phyloP scores from a whole-genome alignment of 2,329 filamentous ascomycete genomes.

The Kalmusia sp. region DNA sequence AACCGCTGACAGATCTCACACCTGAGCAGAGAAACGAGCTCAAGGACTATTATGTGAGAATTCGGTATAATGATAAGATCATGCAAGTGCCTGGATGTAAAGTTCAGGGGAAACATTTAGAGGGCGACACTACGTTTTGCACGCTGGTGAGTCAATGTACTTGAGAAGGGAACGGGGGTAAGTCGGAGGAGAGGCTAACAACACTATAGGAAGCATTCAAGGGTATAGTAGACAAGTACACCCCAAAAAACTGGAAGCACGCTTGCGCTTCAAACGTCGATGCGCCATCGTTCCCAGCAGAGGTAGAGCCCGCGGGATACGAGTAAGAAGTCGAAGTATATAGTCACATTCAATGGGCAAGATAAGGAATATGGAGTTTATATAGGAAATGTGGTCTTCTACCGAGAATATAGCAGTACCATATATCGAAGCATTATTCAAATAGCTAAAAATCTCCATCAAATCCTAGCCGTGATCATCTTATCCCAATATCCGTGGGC shows the following conservation, averaged over 20 bases:
- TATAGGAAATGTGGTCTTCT: no score
- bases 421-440: no score
- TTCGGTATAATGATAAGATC: slow-evolving; percentile 88
- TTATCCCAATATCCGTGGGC: no score
- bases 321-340: slow-evolving; percentile 9
- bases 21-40: slow-evolving; percentile 65
- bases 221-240: slow-evolving; percentile 87
- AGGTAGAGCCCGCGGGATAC: slow-evolving; percentile 44
- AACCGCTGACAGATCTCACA: slow-evolving; percentile 63
- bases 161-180: no score
- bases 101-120: slow-evolving; percentile 77
- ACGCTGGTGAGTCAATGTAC: slow-evolving; percentile 70
- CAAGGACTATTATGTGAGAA: slow-evolving; percentile 82
- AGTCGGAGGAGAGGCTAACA: not conserved
- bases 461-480: no score
- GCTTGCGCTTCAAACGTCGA: slow-evolving; percentile 68
- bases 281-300: slow-evolving; percentile 57
- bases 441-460: no score
- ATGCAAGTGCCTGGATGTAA: slow-evolving; percentile 85
- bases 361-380: no score
- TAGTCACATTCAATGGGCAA: not conserved
- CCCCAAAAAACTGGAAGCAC: slow-evolving; percentile 77
- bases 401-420: no score
- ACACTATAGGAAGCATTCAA: slow-evolving; percentile 82
- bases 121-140: slow-evolving; percentile 88